Base-by-base conservation (phyloP, 2,329 filamentous ascomycete species). In the Torrubiellomyces zombiae region DNA sequence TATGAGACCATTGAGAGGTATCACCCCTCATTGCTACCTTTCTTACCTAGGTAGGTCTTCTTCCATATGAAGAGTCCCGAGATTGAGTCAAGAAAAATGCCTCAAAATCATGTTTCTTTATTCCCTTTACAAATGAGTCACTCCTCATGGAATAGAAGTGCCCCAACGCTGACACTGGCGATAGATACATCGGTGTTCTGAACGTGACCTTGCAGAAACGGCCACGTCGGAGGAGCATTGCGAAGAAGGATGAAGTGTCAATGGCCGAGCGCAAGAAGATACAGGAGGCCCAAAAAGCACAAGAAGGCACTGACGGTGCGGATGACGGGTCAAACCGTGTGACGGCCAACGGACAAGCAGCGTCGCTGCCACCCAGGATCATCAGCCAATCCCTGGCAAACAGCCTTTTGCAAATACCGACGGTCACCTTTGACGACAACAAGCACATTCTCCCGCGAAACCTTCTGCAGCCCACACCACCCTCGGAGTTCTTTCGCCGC, bases 121-220 rank as follows among this genome's bases (percentile, higher is more conserved):
- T n/a, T n/a, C n/a, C n/a, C n/a, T n/a, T n/a, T n/a, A n/a, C n/a
- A n/a, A n/a, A n/a, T n/a, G n/a, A n/a, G n/a, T n/a, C n/a, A n/a
- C n/a, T n/a, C n/a, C n/a, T n/a, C 14, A 14, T 9, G 6, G 12
- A 22, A 6, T 12, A 22, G 20, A 10, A 13, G n/a, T n/a, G n/a
- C n/a, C n/a, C n/a, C n/a, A n/a, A n/a, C n/a, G n/a, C 20, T 22
- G 12, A 22, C 20, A 13, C 9, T 2, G 7, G 18, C 11, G 19
- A 3, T 48, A 92, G 82, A 45, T 95, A 98, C 41, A 95, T 98
- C 40, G 89, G 89, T 33, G 89, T 98, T 20, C 56, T 98, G 25
- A 95, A 94, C 48, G 86, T 94, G 12, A 94, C 83, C 0, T 94
- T 92, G 46, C 81, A 83, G 25, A 93, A 91, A 46, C 73, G 74